phyloP scores from a whole-genome alignment of 768 basidiomycete genomes.

The Phaeolepiota aurea region DNA sequence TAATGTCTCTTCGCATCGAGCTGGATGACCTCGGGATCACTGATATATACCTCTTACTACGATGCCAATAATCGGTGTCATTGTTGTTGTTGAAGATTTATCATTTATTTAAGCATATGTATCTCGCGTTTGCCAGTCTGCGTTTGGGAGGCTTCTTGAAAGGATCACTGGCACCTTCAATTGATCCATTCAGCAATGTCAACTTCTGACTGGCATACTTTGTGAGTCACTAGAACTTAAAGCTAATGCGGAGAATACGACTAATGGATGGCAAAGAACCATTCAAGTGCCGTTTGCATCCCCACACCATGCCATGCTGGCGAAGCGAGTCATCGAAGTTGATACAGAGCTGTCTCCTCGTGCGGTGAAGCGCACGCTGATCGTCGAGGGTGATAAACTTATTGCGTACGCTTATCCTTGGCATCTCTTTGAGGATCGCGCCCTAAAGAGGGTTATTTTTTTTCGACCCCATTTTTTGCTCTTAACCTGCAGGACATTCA shows the following conservation, averaged over 20 bases:
- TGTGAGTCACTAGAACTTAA: conserved; percentile 9
- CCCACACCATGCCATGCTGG: conserved; percentile 68
- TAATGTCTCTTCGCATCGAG: not conserved
- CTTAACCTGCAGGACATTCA: conserved; percentile 45
- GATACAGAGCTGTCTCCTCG: conserved; percentile 79
- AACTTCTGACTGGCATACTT: conserved; percentile 15
- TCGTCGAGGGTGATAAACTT: conserved; percentile 58
- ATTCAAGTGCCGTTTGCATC: conserved; percentile 75
- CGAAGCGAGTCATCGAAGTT: conserved; percentile 78
- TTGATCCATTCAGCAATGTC: conserved; percentile 3
- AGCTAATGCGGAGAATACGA: too few relatives aligned
- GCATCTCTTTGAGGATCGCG: not conserved
- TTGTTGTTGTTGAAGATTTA: conserved; percentile 2
- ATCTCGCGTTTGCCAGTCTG: not conserved
- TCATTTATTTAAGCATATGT: conserved; percentile 1
- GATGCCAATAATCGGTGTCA: conserved; percentile 3
- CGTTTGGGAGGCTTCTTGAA: not conserved
- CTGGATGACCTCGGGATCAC: not conserved
- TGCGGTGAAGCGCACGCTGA: conserved; percentile 67
- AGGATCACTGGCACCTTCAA: too few relatives aligned
- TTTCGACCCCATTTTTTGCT: conserved; percentile 5
- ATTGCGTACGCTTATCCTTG: conserved; percentile 45
- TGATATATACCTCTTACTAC: conserved; percentile 1
- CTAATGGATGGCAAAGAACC: conserved; percentile 38
- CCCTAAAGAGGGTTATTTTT: not conserved